These are phyloP conservation scores for Pleomassaria siparia DNA, from an alignment of 2,329 filamentous ascomycete genomes.

Conservation along the genomic window DNA sequence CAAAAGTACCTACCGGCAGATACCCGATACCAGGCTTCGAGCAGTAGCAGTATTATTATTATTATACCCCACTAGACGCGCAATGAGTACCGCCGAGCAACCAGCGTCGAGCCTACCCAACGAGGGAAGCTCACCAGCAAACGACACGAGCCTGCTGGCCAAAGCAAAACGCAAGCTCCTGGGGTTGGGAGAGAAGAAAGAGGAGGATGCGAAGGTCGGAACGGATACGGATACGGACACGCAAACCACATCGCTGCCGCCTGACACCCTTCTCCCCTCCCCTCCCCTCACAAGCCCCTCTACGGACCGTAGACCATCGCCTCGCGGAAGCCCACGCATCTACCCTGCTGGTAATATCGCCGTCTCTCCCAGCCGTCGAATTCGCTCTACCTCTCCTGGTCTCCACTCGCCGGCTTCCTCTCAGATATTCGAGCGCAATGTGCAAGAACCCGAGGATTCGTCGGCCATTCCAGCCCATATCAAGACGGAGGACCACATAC, in stretches of 20 bases:
- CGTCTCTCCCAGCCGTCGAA: conserved; percentile 64
- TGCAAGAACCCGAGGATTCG: conserved; percentile 78
- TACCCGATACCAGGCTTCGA: background rate
- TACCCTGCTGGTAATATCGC: conserved; percentile 31
- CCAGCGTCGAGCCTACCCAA: conserved; percentile 12
- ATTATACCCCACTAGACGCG: conserved; percentile 5
- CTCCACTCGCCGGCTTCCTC: conserved; percentile 74
- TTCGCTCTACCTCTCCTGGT: conserved; percentile 68
- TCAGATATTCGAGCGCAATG: conserved; percentile 89
- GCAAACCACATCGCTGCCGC: conserved; percentile 20
- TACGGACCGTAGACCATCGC: conserved; percentile 32
- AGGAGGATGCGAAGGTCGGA: conserved; percentile 14
- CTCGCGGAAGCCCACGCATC: conserved; percentile 41
- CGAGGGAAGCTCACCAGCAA: conserved; percentile 26
- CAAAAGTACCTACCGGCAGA: background rate
- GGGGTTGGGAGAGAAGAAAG: conserved; percentile 41
- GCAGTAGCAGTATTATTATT: too few species aligned
- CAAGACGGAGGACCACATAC: conserved; percentile 91
- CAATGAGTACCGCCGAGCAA: conserved; percentile 24
- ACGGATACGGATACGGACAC: conserved; percentile 12
- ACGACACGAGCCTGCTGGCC: conserved; percentile 24
- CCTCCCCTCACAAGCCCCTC: conserved; percentile 33
- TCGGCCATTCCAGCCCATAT: conserved; percentile 92
- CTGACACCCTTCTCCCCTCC: conserved; percentile 30
- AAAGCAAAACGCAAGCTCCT: conserved; percentile 43